phyloP scores from a whole-genome alignment of 345 rosid genomes.

The Dipteronia dyeriana region DNA sequence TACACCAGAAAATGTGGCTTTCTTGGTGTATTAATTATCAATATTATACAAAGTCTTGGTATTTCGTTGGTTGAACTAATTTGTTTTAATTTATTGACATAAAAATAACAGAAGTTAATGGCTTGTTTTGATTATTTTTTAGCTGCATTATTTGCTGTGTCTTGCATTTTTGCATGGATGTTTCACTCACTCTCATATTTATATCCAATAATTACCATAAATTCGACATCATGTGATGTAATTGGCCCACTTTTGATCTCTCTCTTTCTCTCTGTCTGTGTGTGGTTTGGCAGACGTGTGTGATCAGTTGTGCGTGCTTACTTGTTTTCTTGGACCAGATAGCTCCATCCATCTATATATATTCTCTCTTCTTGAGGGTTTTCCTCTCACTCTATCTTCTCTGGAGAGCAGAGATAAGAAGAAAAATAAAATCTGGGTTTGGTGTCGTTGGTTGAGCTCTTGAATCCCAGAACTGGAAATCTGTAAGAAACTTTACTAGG shows the following conservation, averaged over 20 bases:
- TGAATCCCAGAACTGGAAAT: not conserved
- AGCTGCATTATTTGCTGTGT: slow-evolving; percentile 1
- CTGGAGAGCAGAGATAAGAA: not conserved
- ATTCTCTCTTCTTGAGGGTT: slow-evolving; percentile 1
- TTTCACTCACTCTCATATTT: not conserved
- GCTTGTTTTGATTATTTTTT: not conserved
- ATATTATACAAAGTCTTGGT: not conserved
- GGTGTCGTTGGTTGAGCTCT: not conserved
- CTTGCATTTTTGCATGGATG: slow-evolving; percentile 18
- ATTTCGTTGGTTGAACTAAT: slow-evolving; percentile 6
- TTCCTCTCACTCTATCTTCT: slow-evolving; percentile 8
- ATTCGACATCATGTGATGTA: not conserved
- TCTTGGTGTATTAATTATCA: not conserved
- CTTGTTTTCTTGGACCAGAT: slow-evolving; percentile 4
- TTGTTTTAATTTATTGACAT: no score
- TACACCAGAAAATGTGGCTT: not conserved
- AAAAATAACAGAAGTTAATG: no score
- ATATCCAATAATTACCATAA: not conserved
- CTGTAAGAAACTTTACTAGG: not conserved
- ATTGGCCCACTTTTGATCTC: not conserved
- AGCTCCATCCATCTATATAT: not conserved
- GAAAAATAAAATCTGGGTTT: not conserved
- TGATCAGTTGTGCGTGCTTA: slow-evolving; percentile 1
- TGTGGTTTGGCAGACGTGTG: slow-evolving; percentile 10
- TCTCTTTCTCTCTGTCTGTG: not conserved